These are phyloP conservation scores for Colletotrichum lindemuthianum DNA, from an alignment of 2,329 filamentous ascomycete genomes.

Conservation along the genomic window DNA sequence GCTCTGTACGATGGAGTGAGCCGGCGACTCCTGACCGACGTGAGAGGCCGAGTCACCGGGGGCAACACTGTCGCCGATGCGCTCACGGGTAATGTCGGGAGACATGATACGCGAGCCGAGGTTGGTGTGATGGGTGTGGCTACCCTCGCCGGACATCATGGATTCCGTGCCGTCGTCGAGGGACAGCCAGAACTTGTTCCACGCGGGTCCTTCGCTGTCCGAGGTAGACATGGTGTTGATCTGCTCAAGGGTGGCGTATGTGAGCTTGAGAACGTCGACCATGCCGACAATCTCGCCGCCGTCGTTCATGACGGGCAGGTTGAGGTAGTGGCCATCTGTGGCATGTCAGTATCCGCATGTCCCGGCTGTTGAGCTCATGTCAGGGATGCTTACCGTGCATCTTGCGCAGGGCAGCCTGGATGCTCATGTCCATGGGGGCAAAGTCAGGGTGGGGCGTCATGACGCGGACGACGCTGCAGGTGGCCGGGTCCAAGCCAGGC, in stretches of 20 bases:
- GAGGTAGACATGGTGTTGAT: slow-evolving; percentile 93
- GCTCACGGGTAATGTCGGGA: slow-evolving; percentile 78
- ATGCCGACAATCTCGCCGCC: slow-evolving; percentile 97
- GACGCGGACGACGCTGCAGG: slow-evolving; percentile 96
- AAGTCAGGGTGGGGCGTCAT: slow-evolving; percentile 99
- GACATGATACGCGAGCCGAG: slow-evolving; percentile 80
- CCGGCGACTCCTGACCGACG: slow-evolving; percentile 81
- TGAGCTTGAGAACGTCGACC: slow-evolving; percentile 98
- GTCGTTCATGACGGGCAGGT: slow-evolving; percentile 98
- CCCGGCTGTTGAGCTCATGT: neutral
- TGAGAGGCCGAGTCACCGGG: slow-evolving; percentile 97
- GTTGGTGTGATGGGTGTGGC: slow-evolving; percentile 72
- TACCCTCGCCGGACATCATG: slow-evolving; percentile 91
- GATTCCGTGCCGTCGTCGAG: slow-evolving; percentile 96
- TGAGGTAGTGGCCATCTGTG: slow-evolving; percentile 95
- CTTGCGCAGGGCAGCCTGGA: slow-evolving; percentile 96
- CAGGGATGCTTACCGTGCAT: slow-evolving; percentile 83
- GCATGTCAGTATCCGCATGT: slow-evolving; percentile 36
- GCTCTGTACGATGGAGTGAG: slow-evolving; percentile 69
- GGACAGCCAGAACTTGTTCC: slow-evolving; percentile 99
- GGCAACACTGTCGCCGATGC: slow-evolving; percentile 82
- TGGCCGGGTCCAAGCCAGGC: slow-evolving; percentile 90
- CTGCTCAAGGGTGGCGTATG: slow-evolving; percentile 96
- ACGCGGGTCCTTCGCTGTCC: slow-evolving; percentile 93
- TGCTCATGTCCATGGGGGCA: slow-evolving; percentile 98